Evolutionary conservation across 129 eudicot genomes (phyloP).

Genomic region (Saposhnikovia divaricata): DNA sequence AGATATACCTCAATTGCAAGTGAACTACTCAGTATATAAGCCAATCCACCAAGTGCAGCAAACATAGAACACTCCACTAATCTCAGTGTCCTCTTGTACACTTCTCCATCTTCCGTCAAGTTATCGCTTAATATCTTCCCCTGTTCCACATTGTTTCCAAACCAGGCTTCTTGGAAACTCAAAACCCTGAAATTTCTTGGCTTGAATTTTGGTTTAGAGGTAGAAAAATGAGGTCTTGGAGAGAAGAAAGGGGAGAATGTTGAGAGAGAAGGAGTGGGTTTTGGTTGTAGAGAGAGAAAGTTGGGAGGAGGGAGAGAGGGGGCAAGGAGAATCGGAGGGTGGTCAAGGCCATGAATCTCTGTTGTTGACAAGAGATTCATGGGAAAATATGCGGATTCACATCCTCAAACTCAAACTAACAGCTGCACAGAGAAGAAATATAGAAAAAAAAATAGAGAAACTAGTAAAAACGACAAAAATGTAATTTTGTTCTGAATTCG

Average conservation of each 20-base stretch:
- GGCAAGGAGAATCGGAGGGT: constrained; percentile 14
- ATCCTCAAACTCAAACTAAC: no score
- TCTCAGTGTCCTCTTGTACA: constrained; percentile 72
- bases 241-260: not conserved
- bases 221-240: constrained; percentile 15
- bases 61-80: constrained; percentile 96
- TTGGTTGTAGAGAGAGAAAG: not conserved
- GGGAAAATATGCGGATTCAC: not conserved
- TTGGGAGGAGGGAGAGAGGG: constrained; percentile 7
- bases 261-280: not conserved
- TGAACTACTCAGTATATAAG: constrained; percentile 75
- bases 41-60: constrained; percentile 83
- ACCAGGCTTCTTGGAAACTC: constrained; percentile 27
- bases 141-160: constrained; percentile 24
- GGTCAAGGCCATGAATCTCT: constrained; percentile 28
- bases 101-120: constrained; percentile 54
- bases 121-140: constrained; percentile 24
- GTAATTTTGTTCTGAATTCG: no score
- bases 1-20: constrained; percentile 75
- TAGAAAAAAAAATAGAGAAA: no score
- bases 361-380: constrained; percentile 23
- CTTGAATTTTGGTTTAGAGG: constrained; percentile 12
- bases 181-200: constrained; percentile 23
- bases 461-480: no score
- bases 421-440: no score